Evolutionary conservation across 257 asterid genomes (phyloP).

Genomic region (Prunella vulgaris): DNA sequence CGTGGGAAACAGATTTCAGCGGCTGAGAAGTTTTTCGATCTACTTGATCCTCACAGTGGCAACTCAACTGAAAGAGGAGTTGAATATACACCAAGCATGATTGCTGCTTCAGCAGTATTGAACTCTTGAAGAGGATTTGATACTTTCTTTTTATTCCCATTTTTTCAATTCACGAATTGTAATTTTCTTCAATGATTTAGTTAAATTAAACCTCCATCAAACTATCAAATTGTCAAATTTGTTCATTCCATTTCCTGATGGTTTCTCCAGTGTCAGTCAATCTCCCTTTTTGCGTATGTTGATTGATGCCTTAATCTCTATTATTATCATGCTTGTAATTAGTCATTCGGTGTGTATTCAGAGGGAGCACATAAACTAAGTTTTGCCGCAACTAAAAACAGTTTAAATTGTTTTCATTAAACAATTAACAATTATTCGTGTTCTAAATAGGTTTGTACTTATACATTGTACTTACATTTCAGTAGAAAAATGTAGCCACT

Average conservation of each 20-base stretch:
- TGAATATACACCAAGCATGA: conserved; percentile 54
- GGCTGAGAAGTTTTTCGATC: conserved; percentile 51
- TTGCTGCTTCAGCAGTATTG: conserved; percentile 68
- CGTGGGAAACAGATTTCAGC: conserved; percentile 54
- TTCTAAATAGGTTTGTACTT: too few relatives aligned
- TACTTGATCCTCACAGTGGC: conserved; percentile 38
- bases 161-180: not conserved
- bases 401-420: too few relatives aligned
- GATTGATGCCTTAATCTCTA: not conserved
- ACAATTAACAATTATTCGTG: too few relatives aligned
- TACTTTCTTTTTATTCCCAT: not conserved
- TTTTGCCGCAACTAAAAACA: too few relatives aligned
- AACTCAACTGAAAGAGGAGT: conserved; percentile 15
- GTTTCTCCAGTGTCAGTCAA: not conserved
- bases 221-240: not conserved
- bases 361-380: too few relatives aligned
- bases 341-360: not conserved
- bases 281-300: not conserved
- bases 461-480: too few relatives aligned
- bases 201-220: not conserved
- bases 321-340: not conserved
- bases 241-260: not conserved
- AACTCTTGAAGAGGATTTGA: conserved; percentile 28
- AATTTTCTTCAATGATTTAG: not conserved
- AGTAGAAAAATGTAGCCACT: too few relatives aligned